Conservation (phyloP, 2,329 filamentous ascomycete genomes). For the Fusarium proliferatum region DNA sequence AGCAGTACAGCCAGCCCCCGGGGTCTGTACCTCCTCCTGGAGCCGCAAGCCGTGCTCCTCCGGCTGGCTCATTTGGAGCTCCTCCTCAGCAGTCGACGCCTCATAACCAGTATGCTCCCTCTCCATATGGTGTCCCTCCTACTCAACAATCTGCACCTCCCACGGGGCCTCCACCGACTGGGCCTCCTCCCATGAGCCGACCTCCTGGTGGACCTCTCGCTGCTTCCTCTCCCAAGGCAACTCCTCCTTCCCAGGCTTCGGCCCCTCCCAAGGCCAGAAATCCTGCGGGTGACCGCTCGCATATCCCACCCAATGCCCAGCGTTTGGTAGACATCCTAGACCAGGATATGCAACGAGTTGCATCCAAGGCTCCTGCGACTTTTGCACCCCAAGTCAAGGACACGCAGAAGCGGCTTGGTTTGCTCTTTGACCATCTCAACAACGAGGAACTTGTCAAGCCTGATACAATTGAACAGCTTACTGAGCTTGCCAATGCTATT, state of each 20-base stretch:
- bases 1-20: constrained; percentile 57
- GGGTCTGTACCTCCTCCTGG: constrained; percentile 53
- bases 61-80: constrained; percentile 56
- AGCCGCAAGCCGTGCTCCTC: constrained; percentile 59
- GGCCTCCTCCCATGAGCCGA: constrained; percentile 48
- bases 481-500: constrained; percentile 72
- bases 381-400: constrained; percentile 93
- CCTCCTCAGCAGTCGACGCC: constrained; percentile 60
- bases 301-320: constrained; percentile 82
- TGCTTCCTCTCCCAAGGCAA: constrained; percentile 45
- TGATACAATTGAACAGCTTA: constrained; percentile 77
- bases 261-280: constrained; percentile 70
- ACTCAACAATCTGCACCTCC: constrained; percentile 54
- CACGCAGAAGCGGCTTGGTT: constrained; percentile 89
- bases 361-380: constrained; percentile 83
- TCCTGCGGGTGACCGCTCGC: constrained; percentile 87
- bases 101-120: constrained; percentile 70
- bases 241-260: constrained; percentile 60
- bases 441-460: constrained; percentile 90
- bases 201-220: constrained; percentile 50
- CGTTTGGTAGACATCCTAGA: constrained; percentile 84
- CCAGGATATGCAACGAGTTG: constrained; percentile 89
- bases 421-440: constrained; percentile 97
- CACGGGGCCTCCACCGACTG: constrained; percentile 53
- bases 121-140: constrained; percentile 56